Conservation (phyloP, 2,329 filamentous ascomycete species). For the Diaporthe citrichinensis region DNA sequence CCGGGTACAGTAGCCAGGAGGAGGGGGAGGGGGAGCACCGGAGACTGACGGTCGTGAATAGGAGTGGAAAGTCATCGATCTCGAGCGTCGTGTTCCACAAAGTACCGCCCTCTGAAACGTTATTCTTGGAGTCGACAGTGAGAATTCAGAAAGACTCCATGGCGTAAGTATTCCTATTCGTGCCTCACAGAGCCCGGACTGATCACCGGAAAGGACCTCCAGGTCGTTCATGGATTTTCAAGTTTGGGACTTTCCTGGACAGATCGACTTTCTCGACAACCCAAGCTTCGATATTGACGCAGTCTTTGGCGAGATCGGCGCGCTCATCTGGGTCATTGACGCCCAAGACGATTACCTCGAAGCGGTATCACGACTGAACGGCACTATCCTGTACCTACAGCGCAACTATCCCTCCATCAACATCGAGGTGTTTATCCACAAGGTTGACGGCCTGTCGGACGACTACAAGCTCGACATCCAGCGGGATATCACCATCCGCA, state of each 20-base stretch:
- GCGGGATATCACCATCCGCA: constrained; percentile 95
- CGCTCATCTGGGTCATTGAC: constrained; percentile 98
- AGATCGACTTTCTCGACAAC: constrained; percentile 90
- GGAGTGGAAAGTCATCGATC: constrained; percentile 98
- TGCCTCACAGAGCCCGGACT: background rate
- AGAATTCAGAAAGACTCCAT: constrained; percentile 95
- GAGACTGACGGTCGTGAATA: constrained; percentile 55
- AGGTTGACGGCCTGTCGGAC: constrained; percentile 96
- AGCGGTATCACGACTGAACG: constrained; percentile 87
- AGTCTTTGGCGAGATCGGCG: constrained; percentile 94
- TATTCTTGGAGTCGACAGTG: constrained; percentile 96
- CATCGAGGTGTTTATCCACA: constrained; percentile 99
- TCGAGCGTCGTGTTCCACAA: constrained; percentile 99
- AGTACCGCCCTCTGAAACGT: constrained; percentile 92
- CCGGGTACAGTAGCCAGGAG: background rate
- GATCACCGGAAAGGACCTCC: constrained; percentile 38
- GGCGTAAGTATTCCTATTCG: constrained; percentile 74
- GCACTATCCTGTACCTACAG: constrained; percentile 90
- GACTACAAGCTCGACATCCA: constrained; percentile 97
- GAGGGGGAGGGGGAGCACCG: background rate
- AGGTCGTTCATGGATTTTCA: constrained; percentile 99
- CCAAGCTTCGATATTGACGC: constrained; percentile 91
- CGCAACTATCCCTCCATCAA: constrained; percentile 93
- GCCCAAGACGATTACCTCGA: constrained; percentile 98
- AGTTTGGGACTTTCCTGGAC: constrained; percentile 96